Percentiles rank a stretch among this genome's conserved stretches.
Evolutionary conservation across 345 rosid genomes (phyloP).

Genomic region (Durio zibethinus): DNA sequence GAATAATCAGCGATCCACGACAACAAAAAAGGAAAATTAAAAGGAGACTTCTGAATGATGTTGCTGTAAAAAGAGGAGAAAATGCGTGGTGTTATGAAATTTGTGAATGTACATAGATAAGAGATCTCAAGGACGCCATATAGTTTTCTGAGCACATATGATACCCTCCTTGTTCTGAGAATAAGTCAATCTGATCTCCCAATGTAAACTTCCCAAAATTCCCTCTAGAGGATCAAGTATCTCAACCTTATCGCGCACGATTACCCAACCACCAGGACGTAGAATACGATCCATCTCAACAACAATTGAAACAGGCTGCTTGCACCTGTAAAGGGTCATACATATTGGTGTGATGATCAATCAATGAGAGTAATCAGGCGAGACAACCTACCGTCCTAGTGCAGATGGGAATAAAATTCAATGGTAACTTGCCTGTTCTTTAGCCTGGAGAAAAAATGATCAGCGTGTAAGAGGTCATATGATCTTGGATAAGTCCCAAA

Average conservation of each 20-base stretch:
- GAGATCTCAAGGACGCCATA: constrained; percentile 63
- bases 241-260: constrained; percentile 78
- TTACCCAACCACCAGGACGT: constrained; percentile 90
- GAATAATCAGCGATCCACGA: background rate
- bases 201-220: constrained; percentile 68
- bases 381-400: background rate
- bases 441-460: constrained; percentile 92
- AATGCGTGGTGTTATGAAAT: background rate
- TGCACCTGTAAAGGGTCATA: constrained; percentile 59
- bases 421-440: constrained; percentile 62
- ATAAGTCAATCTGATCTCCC: constrained; percentile 92
- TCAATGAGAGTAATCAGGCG: background rate
- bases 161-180: constrained; percentile 80
- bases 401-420: background rate
- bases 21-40: too few relatives aligned
- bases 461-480: constrained; percentile 89
- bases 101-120: background rate
- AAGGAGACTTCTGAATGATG: background rate
- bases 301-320: constrained; percentile 70
- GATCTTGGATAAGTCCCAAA: constrained; percentile 93
- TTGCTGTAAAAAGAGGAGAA: background rate
- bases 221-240: constrained; percentile 70
- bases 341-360: background rate
- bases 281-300: constrained; percentile 86
- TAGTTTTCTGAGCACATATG: constrained; percentile 75